Conservation (phyloP, 345 rosid species). For the Passiflora organensis region DNA sequence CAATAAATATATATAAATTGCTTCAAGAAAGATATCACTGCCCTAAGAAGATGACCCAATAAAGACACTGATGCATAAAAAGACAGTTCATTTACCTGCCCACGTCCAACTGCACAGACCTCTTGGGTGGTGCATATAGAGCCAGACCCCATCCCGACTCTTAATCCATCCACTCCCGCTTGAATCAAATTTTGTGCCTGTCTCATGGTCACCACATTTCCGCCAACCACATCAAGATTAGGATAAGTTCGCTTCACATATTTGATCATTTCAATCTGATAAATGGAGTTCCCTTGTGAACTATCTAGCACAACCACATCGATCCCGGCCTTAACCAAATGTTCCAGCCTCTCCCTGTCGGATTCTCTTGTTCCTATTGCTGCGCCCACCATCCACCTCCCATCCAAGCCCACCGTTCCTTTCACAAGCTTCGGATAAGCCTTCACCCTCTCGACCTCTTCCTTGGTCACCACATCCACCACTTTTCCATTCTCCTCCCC, state of each 20-base stretch:
- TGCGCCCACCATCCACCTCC: conserved; percentile 92
- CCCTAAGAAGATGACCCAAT: too few species aligned
- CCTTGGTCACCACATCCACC: conserved; percentile 58
- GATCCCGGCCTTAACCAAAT: conserved; percentile 60
- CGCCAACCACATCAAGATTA: conserved; percentile 77
- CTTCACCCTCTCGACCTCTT: conserved; percentile 66
- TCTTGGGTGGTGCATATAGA: conserved; percentile 96
- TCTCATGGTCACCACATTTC: conserved; percentile 78
- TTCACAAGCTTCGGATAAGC: conserved; percentile 63
- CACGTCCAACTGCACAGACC: conserved; percentile 93
- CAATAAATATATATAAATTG: neutral
- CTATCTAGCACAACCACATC: conserved; percentile 78
- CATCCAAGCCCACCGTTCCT: conserved; percentile 63
- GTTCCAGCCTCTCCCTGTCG: conserved; percentile 77
- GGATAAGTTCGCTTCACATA: conserved; percentile 61
- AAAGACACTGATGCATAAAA: neutral
- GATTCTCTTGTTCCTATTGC: conserved; percentile 76
- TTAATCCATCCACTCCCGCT: conserved; percentile 73
- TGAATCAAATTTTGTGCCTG: conserved; percentile 86
- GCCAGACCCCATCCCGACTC: conserved; percentile 97
- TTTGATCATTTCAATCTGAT: conserved; percentile 86
- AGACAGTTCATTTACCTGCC: conserved; percentile 53
- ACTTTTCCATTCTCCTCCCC: conserved; percentile 49
- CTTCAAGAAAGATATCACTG: neutral
- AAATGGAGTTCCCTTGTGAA: conserved; percentile 87